Evolutionary conservation across 495 filamentous ascomycete species (phyloP).

Genomic region (Letharia lupina): DNA sequence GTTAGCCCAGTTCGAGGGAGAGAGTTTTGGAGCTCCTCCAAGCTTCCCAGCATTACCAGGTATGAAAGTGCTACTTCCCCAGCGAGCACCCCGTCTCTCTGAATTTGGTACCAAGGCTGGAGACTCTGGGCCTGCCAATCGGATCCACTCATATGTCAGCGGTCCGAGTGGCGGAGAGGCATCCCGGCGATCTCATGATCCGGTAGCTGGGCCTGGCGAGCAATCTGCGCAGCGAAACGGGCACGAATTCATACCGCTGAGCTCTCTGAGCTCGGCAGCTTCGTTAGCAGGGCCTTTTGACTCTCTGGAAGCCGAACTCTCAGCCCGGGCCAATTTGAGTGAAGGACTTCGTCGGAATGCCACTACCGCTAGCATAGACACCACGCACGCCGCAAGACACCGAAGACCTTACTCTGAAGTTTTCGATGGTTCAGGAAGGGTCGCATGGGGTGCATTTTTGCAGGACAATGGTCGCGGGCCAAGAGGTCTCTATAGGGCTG

Average conservation of each 20-base stretch:
- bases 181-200: not conserved
- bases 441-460: constrained; percentile 26
- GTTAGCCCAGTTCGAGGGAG: constrained; percentile 14
- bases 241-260: not conserved
- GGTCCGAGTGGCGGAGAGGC: not conserved
- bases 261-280: constrained; percentile 17
- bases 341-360: constrained; percentile 17
- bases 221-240: no score
- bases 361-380: constrained; percentile 27
- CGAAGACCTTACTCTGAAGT: constrained; percentile 19
- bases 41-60: constrained; percentile 13
- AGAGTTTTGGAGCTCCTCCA: not conserved
- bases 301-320: constrained; percentile 15
- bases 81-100: not conserved
- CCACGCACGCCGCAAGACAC: constrained; percentile 29
- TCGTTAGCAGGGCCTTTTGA: constrained; percentile 26
- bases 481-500: not conserved
- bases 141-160: not conserved
- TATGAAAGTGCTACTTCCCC: constrained; percentile 14
- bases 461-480: not conserved
- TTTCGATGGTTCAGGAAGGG: constrained; percentile 29
- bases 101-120: not conserved
- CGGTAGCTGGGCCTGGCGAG: not conserved
- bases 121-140: not conserved
- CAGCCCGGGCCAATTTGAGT: constrained; percentile 6